A percentile compares a stretch with the other conserved stretches of the same genome.
phyloP scores from a whole-genome alignment of 768 basidiomycete species.

The Suillus fuscotomentosus region DNA sequence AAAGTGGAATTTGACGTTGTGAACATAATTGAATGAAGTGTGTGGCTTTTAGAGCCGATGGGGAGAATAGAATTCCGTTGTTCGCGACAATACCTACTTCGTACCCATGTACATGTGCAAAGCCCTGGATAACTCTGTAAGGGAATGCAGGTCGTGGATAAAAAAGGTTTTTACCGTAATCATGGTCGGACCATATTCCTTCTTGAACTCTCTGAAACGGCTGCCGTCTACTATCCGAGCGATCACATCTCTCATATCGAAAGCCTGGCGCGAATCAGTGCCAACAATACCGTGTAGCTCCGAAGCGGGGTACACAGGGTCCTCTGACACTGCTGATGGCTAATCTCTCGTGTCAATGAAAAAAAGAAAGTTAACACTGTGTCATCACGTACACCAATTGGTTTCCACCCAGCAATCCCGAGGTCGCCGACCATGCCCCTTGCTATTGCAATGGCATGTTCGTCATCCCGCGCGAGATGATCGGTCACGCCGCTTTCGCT shows the following conservation, averaged over 20 bases:
- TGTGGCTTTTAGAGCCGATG: conserved; percentile 89
- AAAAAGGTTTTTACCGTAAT: conserved; percentile 57
- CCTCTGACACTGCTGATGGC: conserved; percentile 62
- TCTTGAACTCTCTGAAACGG: conserved; percentile 93
- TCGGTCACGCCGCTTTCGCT: conserved; percentile 90
- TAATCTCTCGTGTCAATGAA: conserved; percentile 24
- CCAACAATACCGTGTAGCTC: conserved; percentile 93
- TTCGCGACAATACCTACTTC: conserved; percentile 92
- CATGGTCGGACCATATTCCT: conserved; percentile 89
- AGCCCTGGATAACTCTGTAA: conserved; percentile 51
- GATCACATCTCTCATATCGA: conserved; percentile 94
- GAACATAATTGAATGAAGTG: conserved; percentile 96
- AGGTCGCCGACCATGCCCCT: conserved; percentile 76
- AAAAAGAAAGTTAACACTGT: neutral
- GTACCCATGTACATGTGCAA: conserved; percentile 85
- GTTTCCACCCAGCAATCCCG: conserved; percentile 56
- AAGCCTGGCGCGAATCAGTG: conserved; percentile 82
- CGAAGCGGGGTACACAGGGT: conserved; percentile 73
- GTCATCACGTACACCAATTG: conserved; percentile 43
- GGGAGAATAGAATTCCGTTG: conserved; percentile 93
- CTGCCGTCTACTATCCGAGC: conserved; percentile 90
- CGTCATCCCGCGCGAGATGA: conserved; percentile 81
- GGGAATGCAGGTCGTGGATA: neutral
- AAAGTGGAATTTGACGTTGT: conserved; percentile 82
- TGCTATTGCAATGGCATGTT: conserved; percentile 80